Percentiles rank a stretch among this genome's conserved stretches.
phyloP scores from a whole-genome alignment of 257 asterid genomes.

The Forsythia suspensa region DNA sequence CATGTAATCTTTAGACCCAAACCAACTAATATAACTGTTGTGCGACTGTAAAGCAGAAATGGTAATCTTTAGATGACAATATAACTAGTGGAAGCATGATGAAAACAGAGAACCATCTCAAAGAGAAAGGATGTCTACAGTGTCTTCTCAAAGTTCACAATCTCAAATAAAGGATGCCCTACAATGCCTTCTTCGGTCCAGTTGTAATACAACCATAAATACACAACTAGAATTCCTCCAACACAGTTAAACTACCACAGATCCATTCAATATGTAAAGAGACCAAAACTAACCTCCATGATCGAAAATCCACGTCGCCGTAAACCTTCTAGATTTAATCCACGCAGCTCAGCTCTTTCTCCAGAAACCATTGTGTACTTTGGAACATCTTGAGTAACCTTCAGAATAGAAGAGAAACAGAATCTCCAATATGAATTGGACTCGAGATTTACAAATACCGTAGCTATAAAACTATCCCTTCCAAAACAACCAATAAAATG shows the following conservation, averaged over 20 bases:
- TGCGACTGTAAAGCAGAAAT: background rate
- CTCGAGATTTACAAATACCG: background rate
- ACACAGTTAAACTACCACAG: background rate
- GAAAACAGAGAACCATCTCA: background rate
- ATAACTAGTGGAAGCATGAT: background rate
- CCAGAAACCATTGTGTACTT: conserved; percentile 91
- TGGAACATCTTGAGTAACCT: conserved; percentile 96
- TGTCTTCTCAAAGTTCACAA: background rate
- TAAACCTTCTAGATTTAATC: conserved; percentile 87
- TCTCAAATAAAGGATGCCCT: background rate
- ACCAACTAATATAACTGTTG: background rate
- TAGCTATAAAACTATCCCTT: background rate
- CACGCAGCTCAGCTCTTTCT: conserved; percentile 95
- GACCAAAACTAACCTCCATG: conserved; percentile 57
- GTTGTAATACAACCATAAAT: background rate
- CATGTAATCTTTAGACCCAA: background rate
- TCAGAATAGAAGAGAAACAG: conserved; percentile 4
- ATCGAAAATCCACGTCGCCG: conserved; percentile 79
- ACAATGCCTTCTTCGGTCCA: background rate
- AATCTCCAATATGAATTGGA: conserved; percentile 12
- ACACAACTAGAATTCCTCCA: background rate
- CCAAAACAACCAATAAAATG: background rate
- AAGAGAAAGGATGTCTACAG: background rate
- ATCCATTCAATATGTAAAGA: background rate
- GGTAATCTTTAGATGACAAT: background rate